Evolutionary conservation across 2,329 filamentous ascomycete genomes (phyloP).

Genomic region (Ophiostoma sp.): DNA sequence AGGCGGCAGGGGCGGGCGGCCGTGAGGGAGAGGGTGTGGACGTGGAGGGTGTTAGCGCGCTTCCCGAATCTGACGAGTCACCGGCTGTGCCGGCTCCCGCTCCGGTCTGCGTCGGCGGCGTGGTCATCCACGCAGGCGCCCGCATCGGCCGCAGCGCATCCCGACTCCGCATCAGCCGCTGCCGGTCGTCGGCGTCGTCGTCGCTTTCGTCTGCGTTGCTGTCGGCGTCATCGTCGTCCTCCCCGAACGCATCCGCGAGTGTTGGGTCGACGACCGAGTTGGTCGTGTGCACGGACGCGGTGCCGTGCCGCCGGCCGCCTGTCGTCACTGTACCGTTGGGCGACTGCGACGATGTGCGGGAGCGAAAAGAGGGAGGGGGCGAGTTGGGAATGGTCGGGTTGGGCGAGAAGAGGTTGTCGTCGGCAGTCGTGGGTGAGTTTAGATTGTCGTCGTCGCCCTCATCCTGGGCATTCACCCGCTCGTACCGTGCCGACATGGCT

Average conservation of each 20-base stretch:
- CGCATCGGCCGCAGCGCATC: slow-evolving; percentile 26
- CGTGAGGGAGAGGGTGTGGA: neutral
- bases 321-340: neutral
- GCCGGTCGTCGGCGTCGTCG: slow-evolving; percentile 79
- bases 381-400: slow-evolving; percentile 52
- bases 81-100: too few species aligned
- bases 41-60: neutral
- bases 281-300: neutral
- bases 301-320: neutral
- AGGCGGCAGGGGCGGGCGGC: neutral
- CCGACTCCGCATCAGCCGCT: slow-evolving; percentile 76
- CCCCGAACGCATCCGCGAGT: slow-evolving; percentile 92
- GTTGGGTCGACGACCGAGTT: slow-evolving; percentile 63
- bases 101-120: neutral
- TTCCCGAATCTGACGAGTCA: neutral
- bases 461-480: slow-evolving; percentile 50
- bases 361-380: slow-evolving; percentile 83
- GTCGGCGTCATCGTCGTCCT: slow-evolving; percentile 83
- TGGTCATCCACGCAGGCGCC: slow-evolving; percentile 32
- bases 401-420: slow-evolving; percentile 44
- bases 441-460: slow-evolving; percentile 54
- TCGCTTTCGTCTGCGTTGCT: slow-evolving; percentile 74
- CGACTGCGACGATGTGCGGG: slow-evolving; percentile 67
- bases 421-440: slow-evolving; percentile 44
- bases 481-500: slow-evolving; percentile 57